These are phyloP conservation scores for Periglandula ipomoeae DNA, from an alignment of 2,329 filamentous ascomycete genomes.

Conservation along the genomic window DNA sequence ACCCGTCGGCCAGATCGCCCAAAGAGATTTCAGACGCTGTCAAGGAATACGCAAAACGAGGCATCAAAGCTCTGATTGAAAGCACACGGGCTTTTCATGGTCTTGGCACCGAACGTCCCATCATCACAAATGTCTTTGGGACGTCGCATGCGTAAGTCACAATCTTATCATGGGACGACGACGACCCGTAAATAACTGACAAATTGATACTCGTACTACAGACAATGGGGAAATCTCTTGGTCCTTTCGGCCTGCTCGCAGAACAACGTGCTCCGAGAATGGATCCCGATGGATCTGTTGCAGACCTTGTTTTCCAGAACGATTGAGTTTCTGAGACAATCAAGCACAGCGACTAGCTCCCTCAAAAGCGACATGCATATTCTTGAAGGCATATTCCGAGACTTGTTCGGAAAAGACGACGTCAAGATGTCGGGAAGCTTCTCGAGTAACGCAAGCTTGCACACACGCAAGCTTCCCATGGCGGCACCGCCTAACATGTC, in stretches of 20 bases:
- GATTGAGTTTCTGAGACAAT: constrained; percentile 63
- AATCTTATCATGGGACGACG: no score
- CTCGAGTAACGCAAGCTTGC: constrained; percentile 28
- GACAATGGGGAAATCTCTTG: constrained; percentile 94
- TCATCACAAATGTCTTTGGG: constrained; percentile 94
- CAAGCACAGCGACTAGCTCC: constrained; percentile 65
- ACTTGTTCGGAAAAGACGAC: constrained; percentile 28
- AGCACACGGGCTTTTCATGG: constrained; percentile 77
- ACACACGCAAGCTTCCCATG: constrained; percentile 14
- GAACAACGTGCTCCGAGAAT: constrained; percentile 50
- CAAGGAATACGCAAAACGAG: constrained; percentile 47
- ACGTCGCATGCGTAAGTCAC: constrained; percentile 88
- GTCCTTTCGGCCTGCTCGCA: constrained; percentile 77
- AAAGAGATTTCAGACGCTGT: constrained; percentile 36
- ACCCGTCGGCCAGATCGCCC: constrained; percentile 25
- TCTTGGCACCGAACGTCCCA: constrained; percentile 54
- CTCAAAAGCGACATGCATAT: constrained; percentile 68
- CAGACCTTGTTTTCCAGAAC: constrained; percentile 59
- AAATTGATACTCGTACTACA: constrained; percentile 24
- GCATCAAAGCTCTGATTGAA: constrained; percentile 66
- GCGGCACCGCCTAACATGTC: constrained; percentile 9
- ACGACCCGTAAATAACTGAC: background rate
- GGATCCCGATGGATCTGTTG: constrained; percentile 48
- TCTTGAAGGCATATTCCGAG: constrained; percentile 46
- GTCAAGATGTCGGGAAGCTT: constrained; percentile 29